Percentiles rank a stretch among this genome's conserved stretches.
phyloP scores from a whole-genome alignment of 2,329 filamentous ascomycete genomes.

The Venturia pyrina region DNA sequence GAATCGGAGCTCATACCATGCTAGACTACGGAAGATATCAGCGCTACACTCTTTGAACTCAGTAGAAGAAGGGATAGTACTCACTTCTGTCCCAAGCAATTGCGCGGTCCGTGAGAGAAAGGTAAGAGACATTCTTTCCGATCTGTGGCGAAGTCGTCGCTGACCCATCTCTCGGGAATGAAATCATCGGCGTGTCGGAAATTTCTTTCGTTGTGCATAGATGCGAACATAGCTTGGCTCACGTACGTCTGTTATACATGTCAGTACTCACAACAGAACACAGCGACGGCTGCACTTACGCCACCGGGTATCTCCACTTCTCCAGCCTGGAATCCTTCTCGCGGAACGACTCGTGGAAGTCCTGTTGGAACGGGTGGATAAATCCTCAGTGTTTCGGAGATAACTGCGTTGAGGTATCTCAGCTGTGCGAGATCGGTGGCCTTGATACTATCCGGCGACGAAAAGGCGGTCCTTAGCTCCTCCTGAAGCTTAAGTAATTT shows the following conservation, averaged over 20 bases:
- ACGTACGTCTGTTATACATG: not conserved
- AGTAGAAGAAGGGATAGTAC: not conserved
- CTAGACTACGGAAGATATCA: constrained; percentile 17
- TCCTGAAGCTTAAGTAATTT: constrained; percentile 20
- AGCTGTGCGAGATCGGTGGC: constrained; percentile 15
- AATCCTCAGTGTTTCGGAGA: constrained; percentile 8
- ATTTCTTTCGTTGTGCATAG: constrained; percentile 19
- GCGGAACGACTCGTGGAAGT: constrained; percentile 20
- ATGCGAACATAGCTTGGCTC: not conserved
- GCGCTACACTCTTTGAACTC: not conserved
- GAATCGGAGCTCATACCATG: constrained; percentile 27
- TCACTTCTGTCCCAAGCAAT: constrained; percentile 13
- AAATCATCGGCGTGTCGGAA: not conserved
- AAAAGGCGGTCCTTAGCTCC: constrained; percentile 19
- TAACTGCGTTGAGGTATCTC: constrained; percentile 9
- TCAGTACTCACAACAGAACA: not conserved
- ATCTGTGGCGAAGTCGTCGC: constrained; percentile 3
- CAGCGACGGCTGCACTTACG: constrained; percentile 13
- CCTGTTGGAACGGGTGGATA: constrained; percentile 16
- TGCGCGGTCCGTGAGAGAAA: constrained; percentile 10
- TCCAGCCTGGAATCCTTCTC: constrained; percentile 20
- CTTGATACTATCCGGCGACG: not conserved
- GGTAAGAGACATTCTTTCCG: not conserved
- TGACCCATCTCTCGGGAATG: constrained; percentile 5
- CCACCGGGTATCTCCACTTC: constrained; percentile 22